Percentiles rank a stretch among this genome's conserved stretches.
Evolutionary conservation across 139 green algal species (phyloP).

Genomic region (Tetradesmus lagerheimii): DNA sequence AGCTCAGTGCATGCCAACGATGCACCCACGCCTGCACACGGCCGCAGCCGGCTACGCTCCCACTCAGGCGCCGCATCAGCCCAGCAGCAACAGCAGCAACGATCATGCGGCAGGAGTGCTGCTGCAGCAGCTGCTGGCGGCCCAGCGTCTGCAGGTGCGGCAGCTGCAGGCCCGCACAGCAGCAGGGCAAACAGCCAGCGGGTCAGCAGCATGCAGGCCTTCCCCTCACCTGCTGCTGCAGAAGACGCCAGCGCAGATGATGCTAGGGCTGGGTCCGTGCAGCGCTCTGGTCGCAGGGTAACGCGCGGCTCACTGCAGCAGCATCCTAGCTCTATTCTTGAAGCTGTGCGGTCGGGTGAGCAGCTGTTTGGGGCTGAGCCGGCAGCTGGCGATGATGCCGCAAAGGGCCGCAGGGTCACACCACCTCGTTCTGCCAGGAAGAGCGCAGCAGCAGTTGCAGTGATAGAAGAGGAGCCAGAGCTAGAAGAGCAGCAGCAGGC

Average conservation of each 20-base stretch:
- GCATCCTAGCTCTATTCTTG: background rate
- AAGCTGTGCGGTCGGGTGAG: background rate
- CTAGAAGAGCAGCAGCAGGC: background rate
- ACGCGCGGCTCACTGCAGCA: background rate
- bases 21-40: slow-evolving; percentile 2
- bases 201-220: background rate
- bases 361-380: background rate
- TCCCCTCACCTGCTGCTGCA: background rate
- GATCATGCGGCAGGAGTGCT: background rate
- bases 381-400: background rate
- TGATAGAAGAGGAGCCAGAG: background rate
- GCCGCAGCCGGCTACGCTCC: background rate
- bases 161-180: slow-evolving; percentile 1
- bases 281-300: background rate
- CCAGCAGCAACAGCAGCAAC: background rate
- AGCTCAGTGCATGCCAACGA: slow-evolving; percentile 19
- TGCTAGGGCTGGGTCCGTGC: background rate
- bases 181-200: background rate
- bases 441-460: background rate
- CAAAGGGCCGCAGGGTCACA: background rate
- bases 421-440: background rate
- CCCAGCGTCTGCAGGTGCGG: background rate
- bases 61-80: background rate
- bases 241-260: background rate
- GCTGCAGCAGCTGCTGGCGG: background rate